phyloP scores from a whole-genome alignment of 78 protist genomes.

The Speleostelium caveatum region DNA sequence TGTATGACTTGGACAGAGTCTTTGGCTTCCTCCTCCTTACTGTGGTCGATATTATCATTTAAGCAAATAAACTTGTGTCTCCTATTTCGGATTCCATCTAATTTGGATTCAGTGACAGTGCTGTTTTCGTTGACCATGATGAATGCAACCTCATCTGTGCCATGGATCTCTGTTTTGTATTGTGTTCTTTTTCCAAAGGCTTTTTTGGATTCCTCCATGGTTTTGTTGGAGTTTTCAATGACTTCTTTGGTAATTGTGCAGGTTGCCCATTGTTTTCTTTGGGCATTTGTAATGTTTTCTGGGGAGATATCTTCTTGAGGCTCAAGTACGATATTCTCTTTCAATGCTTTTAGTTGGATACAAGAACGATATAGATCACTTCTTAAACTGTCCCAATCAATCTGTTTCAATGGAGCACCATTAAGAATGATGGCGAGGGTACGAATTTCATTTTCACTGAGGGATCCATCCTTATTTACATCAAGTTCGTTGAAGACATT shows the following conservation, averaged over 20 bases:
- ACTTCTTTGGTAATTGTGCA: conserved; percentile 44
- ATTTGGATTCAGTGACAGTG: conserved; percentile 12
- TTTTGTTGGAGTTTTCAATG: conserved; percentile 18
- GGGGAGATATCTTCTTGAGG: background rate
- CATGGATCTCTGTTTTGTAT: conserved; percentile 57
- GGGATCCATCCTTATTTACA: conserved; percentile 73
- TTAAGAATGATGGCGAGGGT: conserved; percentile 59
- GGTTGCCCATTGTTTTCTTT: background rate
- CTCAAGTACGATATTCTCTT: background rate
- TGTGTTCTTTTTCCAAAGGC: conserved; percentile 4
- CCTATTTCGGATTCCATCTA: conserved; percentile 83
- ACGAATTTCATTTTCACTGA: conserved; percentile 83
- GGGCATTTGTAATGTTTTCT: background rate
- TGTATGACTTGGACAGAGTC: conserved; percentile 56
- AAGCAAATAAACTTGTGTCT: conserved; percentile 90
- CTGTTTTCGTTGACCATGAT: conserved; percentile 81
- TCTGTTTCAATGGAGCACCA: conserved; percentile 46
- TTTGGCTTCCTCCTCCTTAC: background rate
- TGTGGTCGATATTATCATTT: conserved; percentile 92
- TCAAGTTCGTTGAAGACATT: conserved; percentile 79
- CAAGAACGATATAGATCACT: conserved; percentile 13
- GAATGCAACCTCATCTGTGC: conserved; percentile 88
- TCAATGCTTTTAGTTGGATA: background rate
- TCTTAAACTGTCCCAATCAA: conserved; percentile 6
- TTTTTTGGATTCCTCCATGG: conserved; percentile 25